Evolutionary conservation across 768 basidiomycete species (phyloP), one percentile per base, ranked within the genome.

Genomic region (Cyclocybe cylindracea): DNA sequence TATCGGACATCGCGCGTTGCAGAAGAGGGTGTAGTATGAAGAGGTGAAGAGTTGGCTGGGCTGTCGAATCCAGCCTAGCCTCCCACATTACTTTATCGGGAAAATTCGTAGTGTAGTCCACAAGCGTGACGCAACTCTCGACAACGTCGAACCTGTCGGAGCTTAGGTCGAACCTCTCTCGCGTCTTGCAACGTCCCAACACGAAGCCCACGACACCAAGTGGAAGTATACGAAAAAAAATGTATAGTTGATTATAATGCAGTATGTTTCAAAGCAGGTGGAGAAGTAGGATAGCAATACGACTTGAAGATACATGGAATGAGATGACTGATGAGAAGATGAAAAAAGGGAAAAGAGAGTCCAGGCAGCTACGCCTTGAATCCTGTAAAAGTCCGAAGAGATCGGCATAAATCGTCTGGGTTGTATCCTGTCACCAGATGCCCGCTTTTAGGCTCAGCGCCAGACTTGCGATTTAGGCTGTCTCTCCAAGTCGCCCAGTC

Each of bases 341-440:
- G 29, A 47, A 36, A 39, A 42, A 39, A 11, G 40, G 32, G 39
- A 19, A 46, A 9, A 8, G 5, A 43, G 16, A 32, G 29, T 39
- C 35, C 32, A 11, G 29, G 39, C 59, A 48, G 36, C 56, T 59
- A 57, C 8, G 67, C 61, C 61, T 85, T 84, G 60, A 71, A 70
- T 48, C 73, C 81, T 19, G 83, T 78, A 58, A 84, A 85, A 34
- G 75, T 80, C n/a, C 81, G 77, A 46, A 86, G 57, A 40, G 76
- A 70, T 57, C 83, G 68, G 54, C 79, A 80, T 2, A 78, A 33
- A 44, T 76, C 65, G 38, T 66, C 61, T 7, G 64, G 64, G 34
- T 66, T 61, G 50, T 58, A 44, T 10, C 51, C 50, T n/a, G 55
- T 47, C 38, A 59, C 48, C 10, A 56, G 50, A 42, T 58, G 55